Evolutionary conservation across 495 filamentous ascomycete species (phyloP).

Genomic region (Penicillium flavigenum): DNA sequence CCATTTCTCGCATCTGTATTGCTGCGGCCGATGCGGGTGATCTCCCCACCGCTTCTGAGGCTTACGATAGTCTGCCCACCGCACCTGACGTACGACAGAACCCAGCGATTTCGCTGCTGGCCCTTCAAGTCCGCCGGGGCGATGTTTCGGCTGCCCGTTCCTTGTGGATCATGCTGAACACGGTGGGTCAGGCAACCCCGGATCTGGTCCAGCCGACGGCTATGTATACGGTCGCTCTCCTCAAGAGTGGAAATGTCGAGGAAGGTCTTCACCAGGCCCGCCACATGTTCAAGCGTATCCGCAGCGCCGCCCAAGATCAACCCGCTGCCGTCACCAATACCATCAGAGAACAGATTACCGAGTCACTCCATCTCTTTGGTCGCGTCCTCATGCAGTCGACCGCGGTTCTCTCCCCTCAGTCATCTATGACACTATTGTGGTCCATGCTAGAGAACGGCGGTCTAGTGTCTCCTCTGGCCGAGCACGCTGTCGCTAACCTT

Average conservation of each 20-base stretch:
- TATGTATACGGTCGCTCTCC: constrained; percentile 81
- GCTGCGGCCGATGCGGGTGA: constrained; percentile 78
- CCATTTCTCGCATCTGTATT: constrained; percentile 59
- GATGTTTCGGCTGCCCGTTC: constrained; percentile 71
- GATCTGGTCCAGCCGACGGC: constrained; percentile 80
- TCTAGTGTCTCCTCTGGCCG: constrained; percentile 59
- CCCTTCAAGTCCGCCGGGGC: constrained; percentile 76
- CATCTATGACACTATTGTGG: constrained; percentile 60
- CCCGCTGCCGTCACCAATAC: constrained; percentile 28
- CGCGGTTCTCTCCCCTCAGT: constrained; percentile 50
- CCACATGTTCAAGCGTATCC: constrained; percentile 78
- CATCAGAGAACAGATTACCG: constrained; percentile 77
- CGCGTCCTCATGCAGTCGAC: constrained; percentile 50
- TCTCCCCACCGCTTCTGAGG: constrained; percentile 63
- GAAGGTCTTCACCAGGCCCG: constrained; percentile 75
- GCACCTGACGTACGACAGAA: constrained; percentile 51
- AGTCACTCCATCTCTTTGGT: constrained; percentile 76
- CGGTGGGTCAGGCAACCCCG: constrained; percentile 55
- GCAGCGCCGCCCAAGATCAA: constrained; percentile 46
- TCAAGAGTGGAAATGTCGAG: constrained; percentile 74
- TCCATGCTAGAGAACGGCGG: constrained; percentile 75
- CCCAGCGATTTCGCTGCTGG: constrained; percentile 80
- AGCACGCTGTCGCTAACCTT: constrained; percentile 60
- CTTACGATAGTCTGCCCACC: constrained; percentile 57
- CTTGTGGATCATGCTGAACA: constrained; percentile 72